These are phyloP conservation scores for Craterostigma plantagineum DNA, from an alignment of 257 asterid species.

Conservation along the genomic window DNA sequence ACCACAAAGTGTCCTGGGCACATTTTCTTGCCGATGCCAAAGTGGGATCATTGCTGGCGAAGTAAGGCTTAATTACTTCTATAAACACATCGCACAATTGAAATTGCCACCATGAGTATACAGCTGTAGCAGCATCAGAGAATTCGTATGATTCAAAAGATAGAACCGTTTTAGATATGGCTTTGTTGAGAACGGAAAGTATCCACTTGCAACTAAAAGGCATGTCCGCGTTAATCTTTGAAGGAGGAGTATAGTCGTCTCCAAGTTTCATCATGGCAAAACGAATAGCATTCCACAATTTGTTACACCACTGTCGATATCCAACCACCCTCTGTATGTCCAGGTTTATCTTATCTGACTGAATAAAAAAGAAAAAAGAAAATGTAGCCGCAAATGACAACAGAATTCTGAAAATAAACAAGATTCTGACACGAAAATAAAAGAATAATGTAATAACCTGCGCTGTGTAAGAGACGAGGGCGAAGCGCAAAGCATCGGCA, in stretches of 20 bases:
- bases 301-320: slow-evolving; percentile 96
- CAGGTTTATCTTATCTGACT: slow-evolving; percentile 83
- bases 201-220: slow-evolving; percentile 97
- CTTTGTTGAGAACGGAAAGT: slow-evolving; percentile 70
- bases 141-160: slow-evolving; percentile 63
- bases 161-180: slow-evolving; percentile 50
- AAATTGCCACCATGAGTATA: slow-evolving; percentile 85
- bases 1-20: slow-evolving; percentile 85
- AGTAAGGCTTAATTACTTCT: slow-evolving; percentile 87
- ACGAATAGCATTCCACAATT: slow-evolving; percentile 92
- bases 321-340: slow-evolving; percentile 94
- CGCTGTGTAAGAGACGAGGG: slow-evolving; percentile 87
- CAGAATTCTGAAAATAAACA: slow-evolving; percentile 4
- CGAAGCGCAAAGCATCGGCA: slow-evolving; percentile 90
- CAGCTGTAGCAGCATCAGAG: slow-evolving; percentile 85
- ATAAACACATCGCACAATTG: slow-evolving; percentile 87
- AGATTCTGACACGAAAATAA: slow-evolving; percentile 4
- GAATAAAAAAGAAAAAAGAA: slow-evolving; percentile 15
- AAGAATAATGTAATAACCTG: slow-evolving; percentile 35
- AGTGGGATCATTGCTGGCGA: slow-evolving; percentile 31
- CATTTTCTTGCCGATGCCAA: slow-evolving; percentile 27
- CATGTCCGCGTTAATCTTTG: slow-evolving; percentile 29
- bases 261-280: slow-evolving; percentile 93
- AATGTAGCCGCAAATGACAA: too few species aligned
- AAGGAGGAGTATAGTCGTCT: slow-evolving; percentile 69